Evolutionary conservation across 768 basidiomycete genomes (phyloP).

Genomic region (Xerocomus brunneocitrinus): DNA sequence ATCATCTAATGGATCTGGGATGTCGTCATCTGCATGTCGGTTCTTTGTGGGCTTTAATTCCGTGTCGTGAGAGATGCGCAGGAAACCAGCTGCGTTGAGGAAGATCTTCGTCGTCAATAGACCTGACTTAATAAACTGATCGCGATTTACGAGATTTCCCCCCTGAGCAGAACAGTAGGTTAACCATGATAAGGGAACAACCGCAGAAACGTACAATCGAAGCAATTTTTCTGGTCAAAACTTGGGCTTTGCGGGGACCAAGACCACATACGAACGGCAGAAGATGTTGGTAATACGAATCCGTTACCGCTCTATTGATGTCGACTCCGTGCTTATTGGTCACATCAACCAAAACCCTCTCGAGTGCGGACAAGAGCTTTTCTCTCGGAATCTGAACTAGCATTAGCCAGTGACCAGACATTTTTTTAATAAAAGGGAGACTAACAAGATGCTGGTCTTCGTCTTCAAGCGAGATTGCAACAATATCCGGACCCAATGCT

Average conservation of each 20-base stretch:
- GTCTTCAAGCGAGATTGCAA: conserved; percentile 78
- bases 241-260: conserved; percentile 90
- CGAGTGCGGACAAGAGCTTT: conserved; percentile 75
- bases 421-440: not conserved
- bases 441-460: conserved; percentile 82
- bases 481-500: conserved; percentile 80
- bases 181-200: not conserved
- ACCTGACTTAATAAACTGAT: conserved; percentile 78
- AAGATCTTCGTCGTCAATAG: conserved; percentile 85
- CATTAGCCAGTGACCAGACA: conserved; percentile 3
- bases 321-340: conserved; percentile 94
- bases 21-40: conserved; percentile 57
- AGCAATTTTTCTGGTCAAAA: conserved; percentile 75
- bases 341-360: conserved; percentile 84
- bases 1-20: conserved; percentile 85
- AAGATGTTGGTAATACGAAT: conserved; percentile 83
- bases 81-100: conserved; percentile 88
- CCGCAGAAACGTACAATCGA: conserved; percentile 50
- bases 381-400: conserved; percentile 72
- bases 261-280: conserved; percentile 90
- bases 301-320: conserved; percentile 87
- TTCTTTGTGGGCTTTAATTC: conserved; percentile 60
- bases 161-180: conserved; percentile 47
- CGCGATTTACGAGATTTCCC: conserved; percentile 80
- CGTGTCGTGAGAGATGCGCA: conserved; percentile 75